phyloP scores from a whole-genome alignment of 768 basidiomycete genomes.

The Boletus rubropictus region DNA sequence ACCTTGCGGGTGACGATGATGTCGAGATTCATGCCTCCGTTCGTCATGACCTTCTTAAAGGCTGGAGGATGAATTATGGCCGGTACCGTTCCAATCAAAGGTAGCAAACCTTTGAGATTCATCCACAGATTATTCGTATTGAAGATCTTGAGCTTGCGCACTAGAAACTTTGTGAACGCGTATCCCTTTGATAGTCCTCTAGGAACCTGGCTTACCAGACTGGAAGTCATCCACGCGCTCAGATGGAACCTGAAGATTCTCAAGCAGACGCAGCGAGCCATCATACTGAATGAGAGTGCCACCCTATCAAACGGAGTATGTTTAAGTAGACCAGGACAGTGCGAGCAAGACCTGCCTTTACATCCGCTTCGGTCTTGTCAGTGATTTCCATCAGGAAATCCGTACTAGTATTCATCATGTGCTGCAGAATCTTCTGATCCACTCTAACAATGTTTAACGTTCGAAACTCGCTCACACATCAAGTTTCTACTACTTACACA shows the following conservation, averaged over 20 bases:
- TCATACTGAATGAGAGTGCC: constrained; percentile 91
- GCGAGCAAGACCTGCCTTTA: not conserved
- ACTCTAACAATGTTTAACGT: constrained; percentile 40
- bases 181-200: not conserved
- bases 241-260: constrained; percentile 8
- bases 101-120: constrained; percentile 58
- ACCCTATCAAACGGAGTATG: constrained; percentile 40
- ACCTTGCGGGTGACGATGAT: constrained; percentile 92
- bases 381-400: constrained; percentile 96
- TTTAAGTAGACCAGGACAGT: not conserved
- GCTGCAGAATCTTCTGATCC: constrained; percentile 78
- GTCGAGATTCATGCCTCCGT: constrained; percentile 82
- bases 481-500: constrained; percentile 45
- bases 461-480: constrained; percentile 2
- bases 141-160: constrained; percentile 91
- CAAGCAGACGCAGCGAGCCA: constrained; percentile 3
- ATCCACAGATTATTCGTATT: constrained; percentile 83
- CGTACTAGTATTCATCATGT: constrained; percentile 75
- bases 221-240: constrained; percentile 12
- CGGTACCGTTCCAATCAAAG: not conserved
- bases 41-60: constrained; percentile 86
- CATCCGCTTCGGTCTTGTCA: constrained; percentile 91
- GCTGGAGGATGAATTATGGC: constrained; percentile 38
- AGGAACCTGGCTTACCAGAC: constrained; percentile 35
- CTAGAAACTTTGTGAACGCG: constrained; percentile 27